Base-by-base conservation (phyloP, 2,329 filamentous ascomycete genomes). In the Beauveria bassiana region DNA sequence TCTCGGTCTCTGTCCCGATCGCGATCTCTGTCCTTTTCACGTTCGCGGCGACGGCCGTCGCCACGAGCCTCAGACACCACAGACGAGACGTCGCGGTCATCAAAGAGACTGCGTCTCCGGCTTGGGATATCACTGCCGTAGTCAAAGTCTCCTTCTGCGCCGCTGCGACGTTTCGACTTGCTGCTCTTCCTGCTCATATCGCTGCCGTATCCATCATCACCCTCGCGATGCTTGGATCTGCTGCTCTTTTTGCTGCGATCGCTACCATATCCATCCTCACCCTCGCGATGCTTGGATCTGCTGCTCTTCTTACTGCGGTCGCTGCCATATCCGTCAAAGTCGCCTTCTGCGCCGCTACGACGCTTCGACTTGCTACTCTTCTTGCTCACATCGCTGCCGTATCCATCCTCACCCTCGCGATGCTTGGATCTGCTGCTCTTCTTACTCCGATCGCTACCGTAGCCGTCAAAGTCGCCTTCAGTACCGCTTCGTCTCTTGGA, bases 21-120 rank as follows among this genome's bases (percentile, higher is more conserved):
- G 40, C 63, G 49, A 28, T 60, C 58, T 43, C 31, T 47, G 7
- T 61, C 59, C n/a, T 54, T 54, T 64, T 74, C 72, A 63, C 71
- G 72, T 54, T 77, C 77, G 10, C 68, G 68, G 45, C 66, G 68
- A 24, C 66, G 67, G 42, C 72, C 71, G 18, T 74, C 70, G 18
- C 68, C 66, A 22, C 72, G 72, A 45, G 75, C 72, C 56, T 78
- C 79, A 6, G 81, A 83, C 5, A 80, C 75, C 14, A 81, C 75
- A 38, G 81, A 83, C 63, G 74, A 76, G 22, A 78, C 74, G 46
- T 81, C 79, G n/a, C 75, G 75, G 61, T 80, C 77, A 28, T 78
- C 73, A 60, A 75, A 77, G 2, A 67, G 69, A n/a, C 75, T 74
- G 3, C 70, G 71, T 50, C 69, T 72, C 64, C 71, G 72, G 68